Evolutionary conservation across 2,329 filamentous ascomycete species (phyloP), one percentile per base, ranked within the genome.

Genomic region (Lecanicillium sp.): DNA sequence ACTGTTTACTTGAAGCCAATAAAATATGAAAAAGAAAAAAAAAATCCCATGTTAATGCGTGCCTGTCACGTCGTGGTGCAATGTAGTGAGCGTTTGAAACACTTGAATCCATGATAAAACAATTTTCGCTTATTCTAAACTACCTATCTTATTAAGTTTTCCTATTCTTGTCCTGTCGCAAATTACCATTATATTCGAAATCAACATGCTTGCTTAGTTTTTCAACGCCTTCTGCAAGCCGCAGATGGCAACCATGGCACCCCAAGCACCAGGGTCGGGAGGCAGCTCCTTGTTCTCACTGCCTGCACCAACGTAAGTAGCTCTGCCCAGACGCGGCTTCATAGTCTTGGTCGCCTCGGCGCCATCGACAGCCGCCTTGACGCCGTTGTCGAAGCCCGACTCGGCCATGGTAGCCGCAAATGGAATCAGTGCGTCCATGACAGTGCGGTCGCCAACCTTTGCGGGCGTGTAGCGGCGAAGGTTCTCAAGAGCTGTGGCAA

Each of bases 201-300:
- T 11, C 22, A 25, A 25, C 11, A 25, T 25, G 22, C 22, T 25
- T 5, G 14, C 29, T 30, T 30, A 30, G 6, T 33, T 41, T 16
- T 15, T 17, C 11, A 30, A 31, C 44, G 37, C n/a, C 43, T 53
- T 51, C 36, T 53, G 45, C 35, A 71, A 42, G 2, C 64, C 68
- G 45, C 59, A 56, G 31, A 73, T 64, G 2, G 62, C 70, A 13
- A 74, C 69, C 69, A 78, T 78, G 17, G 81, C 69, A n/a, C 79
- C 81, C 66, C 80, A 78, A 4, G 81, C 81, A 20, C 81, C 80
- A 1, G 81, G 81, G 54, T 85, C 81, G 4, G 81, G 80, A 4
- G 82, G 77, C 39, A 72, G 45, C 32, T 67, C 68, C 37, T 58
- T 59, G 38, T 64, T 67, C 42, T 71, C 64, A 40, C 66, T 72